These are phyloP conservation scores for Glycyrrhiza uralensis DNA, from an alignment of 306 rosid species.

Conservation along the genomic window DNA sequence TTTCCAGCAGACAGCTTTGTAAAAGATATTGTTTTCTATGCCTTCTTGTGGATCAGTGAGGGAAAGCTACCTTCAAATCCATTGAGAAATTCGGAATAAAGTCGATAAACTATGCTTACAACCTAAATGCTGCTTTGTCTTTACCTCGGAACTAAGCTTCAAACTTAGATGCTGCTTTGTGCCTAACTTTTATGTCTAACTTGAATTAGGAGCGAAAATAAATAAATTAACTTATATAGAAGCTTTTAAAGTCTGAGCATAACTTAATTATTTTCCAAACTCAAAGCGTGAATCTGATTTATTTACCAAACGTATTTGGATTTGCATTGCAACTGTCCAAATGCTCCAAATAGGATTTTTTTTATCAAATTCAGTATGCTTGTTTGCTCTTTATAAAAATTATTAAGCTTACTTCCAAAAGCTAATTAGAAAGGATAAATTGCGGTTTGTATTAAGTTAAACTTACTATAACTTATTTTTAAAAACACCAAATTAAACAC, in stretches of 20 bases:
- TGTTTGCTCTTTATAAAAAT: background rate
- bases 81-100: background rate
- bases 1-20: background rate
- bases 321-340: background rate
- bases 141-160: background rate
- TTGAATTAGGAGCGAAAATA: background rate
- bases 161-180: conserved; percentile 7
- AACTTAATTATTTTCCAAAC: background rate
- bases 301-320: background rate
- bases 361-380: too few species aligned
- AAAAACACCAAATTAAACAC: too few species aligned
- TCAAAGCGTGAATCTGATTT: background rate
- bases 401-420: background rate
- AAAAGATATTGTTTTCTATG: background rate
- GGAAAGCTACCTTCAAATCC: background rate
- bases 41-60: background rate
- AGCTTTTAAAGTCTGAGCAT: background rate
- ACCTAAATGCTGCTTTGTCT: conserved; percentile 17
- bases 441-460: too few species aligned
- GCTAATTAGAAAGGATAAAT: too few species aligned
- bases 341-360: background rate
- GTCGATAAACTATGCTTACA: background rate
- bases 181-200: background rate
- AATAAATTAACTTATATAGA: background rate
- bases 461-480: too few species aligned